Evolutionary conservation across 2,329 filamentous ascomycete species (phyloP), one percentile per base, ranked within the genome.

Genomic region (Aspergillus ibericus): DNA sequence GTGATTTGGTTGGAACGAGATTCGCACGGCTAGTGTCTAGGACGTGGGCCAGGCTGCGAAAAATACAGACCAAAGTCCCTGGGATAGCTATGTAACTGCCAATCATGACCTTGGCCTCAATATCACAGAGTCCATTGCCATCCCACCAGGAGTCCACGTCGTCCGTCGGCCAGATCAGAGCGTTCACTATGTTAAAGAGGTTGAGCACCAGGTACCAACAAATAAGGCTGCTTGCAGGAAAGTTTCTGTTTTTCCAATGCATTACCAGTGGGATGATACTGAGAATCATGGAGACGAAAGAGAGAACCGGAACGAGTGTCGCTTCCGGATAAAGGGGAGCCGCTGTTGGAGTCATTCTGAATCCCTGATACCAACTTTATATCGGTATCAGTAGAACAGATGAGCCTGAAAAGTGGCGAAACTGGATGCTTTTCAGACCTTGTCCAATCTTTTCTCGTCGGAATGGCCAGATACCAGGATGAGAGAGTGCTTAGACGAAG

Each of bases 111-210:
- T 87, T 85, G 55, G 82, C 78, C 64, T 89, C 80, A 50, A 90
- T 75, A 69, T 91, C 88, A 72, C 88, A 91, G 58, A 88, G 81
- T 2, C 80, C 81, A 5, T 70, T 67, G 4, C 88, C 88, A 58
- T 81, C 72, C 80, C 81, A 90, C 81, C 83, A 86, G 5, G 74
- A 70, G 0, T 67, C 36, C 12, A 82, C 66, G 62, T 88, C 76
- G 62, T 88, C 84, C 7, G 78, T 82, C 0, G 82, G 81, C 88
- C 88, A 91, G 60, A 89, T 81, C 51, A 88, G 70, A 1, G 86
- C 78, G 67, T 90, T 90, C 76, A 85, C 72, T 61, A 86, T 78
- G 63, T 80, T 83, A 69, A 83, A 79, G 54, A 86, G 56, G 65
- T 88, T 88, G 58, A 81, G 70, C n/a, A 86, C 58, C 22, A 82